Evolutionary conservation across 257 asterid genomes (phyloP).

Genomic region (Anisodus tanguticus): DNA sequence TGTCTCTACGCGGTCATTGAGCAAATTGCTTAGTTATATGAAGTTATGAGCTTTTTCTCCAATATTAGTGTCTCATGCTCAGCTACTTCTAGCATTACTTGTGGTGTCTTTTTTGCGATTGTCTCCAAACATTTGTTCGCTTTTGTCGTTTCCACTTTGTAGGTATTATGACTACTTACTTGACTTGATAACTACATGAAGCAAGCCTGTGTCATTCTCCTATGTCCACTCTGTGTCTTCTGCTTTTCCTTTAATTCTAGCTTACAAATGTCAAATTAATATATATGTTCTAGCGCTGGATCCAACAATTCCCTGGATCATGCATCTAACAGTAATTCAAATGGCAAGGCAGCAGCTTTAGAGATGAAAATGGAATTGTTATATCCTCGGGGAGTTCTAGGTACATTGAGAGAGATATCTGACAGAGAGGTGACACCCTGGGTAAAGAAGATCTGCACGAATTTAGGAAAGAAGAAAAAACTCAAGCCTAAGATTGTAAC

Average conservation of each 20-base stretch:
- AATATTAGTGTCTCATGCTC: not conserved
- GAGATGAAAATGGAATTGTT: conserved; percentile 44
- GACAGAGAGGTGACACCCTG: conserved; percentile 87
- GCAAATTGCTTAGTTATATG: not conserved
- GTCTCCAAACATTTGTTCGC: not conserved
- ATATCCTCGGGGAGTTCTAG: conserved; percentile 53
- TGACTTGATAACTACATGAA: not conserved
- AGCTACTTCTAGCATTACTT: not conserved
- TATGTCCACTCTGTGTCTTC: not conserved
- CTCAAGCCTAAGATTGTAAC: conserved; percentile 63
- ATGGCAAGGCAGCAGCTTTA: conserved; percentile 34
- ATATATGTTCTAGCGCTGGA: conserved; percentile 45
- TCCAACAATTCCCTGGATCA: conserved; percentile 13
- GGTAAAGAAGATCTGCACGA: conserved; percentile 87
- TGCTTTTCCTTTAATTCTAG: not conserved
- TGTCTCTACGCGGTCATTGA: not conserved
- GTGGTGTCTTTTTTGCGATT: not conserved
- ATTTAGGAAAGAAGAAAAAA: conserved; percentile 84
- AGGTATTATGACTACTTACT: not conserved
- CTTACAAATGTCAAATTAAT: conserved; percentile 14
- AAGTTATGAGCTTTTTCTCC: not conserved
- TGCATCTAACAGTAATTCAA: conserved; percentile 32
- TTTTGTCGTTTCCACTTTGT: not conserved
- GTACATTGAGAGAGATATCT: conserved; percentile 66
- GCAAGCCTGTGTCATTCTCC: not conserved